A percentile compares a stretch with the other conserved stretches of the same genome.
Conservation (phyloP, 257 asterid species). For the Ocimum tenuiflorum region DNA sequence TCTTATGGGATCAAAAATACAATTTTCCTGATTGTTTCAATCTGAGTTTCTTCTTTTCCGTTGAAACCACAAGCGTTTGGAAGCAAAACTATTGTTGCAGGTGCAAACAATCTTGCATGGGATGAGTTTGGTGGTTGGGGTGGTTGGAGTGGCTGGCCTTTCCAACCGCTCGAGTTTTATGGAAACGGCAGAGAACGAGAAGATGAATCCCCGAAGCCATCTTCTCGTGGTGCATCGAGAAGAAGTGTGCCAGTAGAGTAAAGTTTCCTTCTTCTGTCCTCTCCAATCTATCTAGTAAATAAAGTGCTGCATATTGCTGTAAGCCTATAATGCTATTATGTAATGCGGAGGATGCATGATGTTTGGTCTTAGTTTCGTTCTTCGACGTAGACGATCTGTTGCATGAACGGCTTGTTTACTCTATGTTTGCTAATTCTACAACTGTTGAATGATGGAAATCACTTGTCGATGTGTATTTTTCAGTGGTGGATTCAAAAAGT, state of each 20-base stretch:
- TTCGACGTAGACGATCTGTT: neutral
- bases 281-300: neutral
- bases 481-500: too few species aligned
- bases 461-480: neutral
- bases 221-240: constrained; percentile 32
- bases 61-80: neutral
- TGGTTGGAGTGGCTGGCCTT: constrained; percentile 47
- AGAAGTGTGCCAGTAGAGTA: constrained; percentile 49
- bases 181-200: constrained; percentile 21
- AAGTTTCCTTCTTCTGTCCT: neutral
- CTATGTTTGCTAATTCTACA: neutral
- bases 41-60: neutral
- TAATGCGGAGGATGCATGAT: neutral
- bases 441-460: neutral
- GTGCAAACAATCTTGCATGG: constrained; percentile 34
- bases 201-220: constrained; percentile 6
- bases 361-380: neutral
- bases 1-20: too few species aligned
- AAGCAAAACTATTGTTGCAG: constrained; percentile 21
- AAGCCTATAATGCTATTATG: too few species aligned
- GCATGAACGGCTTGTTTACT: too few species aligned
- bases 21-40: too few species aligned
- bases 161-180: constrained; percentile 34
- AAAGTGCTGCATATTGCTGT: neutral
- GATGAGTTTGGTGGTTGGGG: constrained; percentile 46